phyloP scores from a whole-genome alignment of 768 basidiomycete species.

The Phlegmacium glaucopus region DNA sequence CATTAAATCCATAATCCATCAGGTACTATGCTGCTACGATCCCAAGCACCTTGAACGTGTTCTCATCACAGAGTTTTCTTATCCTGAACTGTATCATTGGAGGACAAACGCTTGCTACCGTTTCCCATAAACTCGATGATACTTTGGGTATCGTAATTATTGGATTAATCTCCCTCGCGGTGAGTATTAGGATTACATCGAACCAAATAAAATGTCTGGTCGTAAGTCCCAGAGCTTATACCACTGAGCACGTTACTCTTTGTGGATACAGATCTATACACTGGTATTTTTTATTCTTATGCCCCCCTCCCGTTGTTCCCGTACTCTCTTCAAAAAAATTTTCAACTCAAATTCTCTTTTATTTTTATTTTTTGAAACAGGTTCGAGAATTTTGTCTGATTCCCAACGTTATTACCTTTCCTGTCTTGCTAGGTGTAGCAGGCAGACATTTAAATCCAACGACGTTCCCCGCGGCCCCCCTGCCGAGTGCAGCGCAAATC shows the following conservation, averaged over 20 bases:
- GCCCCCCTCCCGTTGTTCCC: not conserved
- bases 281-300: constrained; percentile 37
- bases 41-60: constrained; percentile 53
- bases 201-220: too few relatives aligned
- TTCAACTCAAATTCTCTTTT: too few relatives aligned
- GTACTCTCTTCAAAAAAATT: not conserved
- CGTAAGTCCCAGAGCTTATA: not conserved
- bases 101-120: constrained; percentile 61
- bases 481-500: constrained; percentile 24
- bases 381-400: constrained; percentile 62
- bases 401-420: constrained; percentile 58
- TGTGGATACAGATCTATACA: constrained; percentile 62
- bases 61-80: constrained; percentile 61
- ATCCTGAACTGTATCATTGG: constrained; percentile 67
- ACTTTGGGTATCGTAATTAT: constrained; percentile 40
- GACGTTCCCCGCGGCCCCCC: constrained; percentile 24
- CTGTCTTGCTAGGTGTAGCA: constrained; percentile 61
- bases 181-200: constrained; percentile 20
- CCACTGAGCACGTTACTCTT: constrained; percentile 42
- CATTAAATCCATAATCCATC: too few relatives aligned
- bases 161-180: constrained; percentile 33
- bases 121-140: constrained; percentile 37
- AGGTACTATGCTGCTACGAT: constrained; percentile 57
- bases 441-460: constrained; percentile 51
- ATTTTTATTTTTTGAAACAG: constrained; percentile 10